These are phyloP conservation scores for Fomitopsis pinicola DNA, from an alignment of 1,284 basidiomycete species.

Conservation along the genomic window DNA sequence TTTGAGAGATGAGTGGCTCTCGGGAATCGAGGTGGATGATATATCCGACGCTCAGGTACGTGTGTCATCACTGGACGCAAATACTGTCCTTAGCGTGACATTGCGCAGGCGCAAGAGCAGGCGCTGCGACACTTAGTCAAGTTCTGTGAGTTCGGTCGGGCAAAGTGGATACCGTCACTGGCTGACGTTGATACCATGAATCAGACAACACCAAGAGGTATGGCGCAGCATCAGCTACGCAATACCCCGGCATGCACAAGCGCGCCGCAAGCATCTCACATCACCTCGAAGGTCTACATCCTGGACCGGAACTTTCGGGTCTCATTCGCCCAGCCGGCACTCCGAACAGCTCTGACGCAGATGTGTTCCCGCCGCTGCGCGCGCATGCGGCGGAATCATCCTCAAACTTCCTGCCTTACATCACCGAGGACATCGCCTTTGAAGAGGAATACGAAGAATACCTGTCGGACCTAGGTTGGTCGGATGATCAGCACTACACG, in stretches of 20 bases:
- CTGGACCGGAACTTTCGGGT: constrained; percentile 68
- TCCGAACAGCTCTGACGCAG: constrained; percentile 70
- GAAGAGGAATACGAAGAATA: constrained; percentile 89
- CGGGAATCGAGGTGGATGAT: constrained; percentile 90
- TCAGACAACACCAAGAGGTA: constrained; percentile 79
- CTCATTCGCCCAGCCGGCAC: constrained; percentile 73
- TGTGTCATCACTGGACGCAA: background rate
- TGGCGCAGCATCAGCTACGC: constrained; percentile 52
- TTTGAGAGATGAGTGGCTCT: constrained; percentile 96
- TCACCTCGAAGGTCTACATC: constrained; percentile 71
- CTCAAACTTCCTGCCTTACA: constrained; percentile 81
- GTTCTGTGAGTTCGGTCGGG: constrained; percentile 65
- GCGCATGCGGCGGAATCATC: constrained; percentile 76
- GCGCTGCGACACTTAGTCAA: constrained; percentile 93
- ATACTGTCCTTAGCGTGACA: background rate
- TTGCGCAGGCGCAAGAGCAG: constrained; percentile 83
- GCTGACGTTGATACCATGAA: background rate
- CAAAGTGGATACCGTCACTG: background rate
- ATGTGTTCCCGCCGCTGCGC: constrained; percentile 79
- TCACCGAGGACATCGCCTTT: constrained; percentile 81
- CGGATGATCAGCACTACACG: constrained; percentile 43
- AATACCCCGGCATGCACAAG: constrained; percentile 58
- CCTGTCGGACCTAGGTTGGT: constrained; percentile 74
- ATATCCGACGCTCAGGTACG: constrained; percentile 77
- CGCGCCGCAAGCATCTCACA: constrained; percentile 78